Conservation (phyloP, 2,329 filamentous ascomycete species). For the Fusarium brachygibbosum region DNA sequence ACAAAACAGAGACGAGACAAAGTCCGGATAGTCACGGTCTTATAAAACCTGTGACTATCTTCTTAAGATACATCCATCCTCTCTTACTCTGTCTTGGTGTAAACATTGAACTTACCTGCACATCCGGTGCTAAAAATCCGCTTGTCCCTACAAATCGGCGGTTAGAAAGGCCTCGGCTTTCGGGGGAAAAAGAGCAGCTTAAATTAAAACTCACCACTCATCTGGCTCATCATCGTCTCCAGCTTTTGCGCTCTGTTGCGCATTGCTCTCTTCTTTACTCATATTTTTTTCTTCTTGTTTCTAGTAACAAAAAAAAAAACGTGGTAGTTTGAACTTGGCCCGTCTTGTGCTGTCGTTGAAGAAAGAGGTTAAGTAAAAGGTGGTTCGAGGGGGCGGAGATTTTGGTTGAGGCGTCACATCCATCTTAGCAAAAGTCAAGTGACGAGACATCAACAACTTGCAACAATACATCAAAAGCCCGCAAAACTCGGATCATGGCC, state of each 20-base stretch:
- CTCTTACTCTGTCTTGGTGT: neutral
- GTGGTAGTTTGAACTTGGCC: neutral
- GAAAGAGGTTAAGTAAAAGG: conserved; percentile 26
- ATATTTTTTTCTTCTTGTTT: conserved; percentile 18
- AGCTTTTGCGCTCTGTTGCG: conserved; percentile 54
- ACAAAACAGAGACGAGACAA: conserved; percentile 26
- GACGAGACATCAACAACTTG: conserved; percentile 24
- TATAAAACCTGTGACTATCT: neutral
- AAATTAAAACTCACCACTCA: conserved; percentile 78
- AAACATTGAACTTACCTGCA: conserved; percentile 71
- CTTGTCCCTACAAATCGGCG: conserved; percentile 81
- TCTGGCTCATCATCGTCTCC: conserved; percentile 82
- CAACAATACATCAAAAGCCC: neutral
- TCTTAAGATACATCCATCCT: neutral
- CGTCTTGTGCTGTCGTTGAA: conserved; percentile 14
- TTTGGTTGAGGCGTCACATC: conserved; percentile 40
- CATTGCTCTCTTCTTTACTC: conserved; percentile 68
- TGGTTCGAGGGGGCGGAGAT: conserved; percentile 45
- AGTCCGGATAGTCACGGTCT: neutral
- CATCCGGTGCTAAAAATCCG: conserved; percentile 97
- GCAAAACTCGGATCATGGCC: conserved; percentile 64
- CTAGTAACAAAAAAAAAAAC: conserved; percentile 44
- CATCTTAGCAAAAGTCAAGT: conserved; percentile 43
- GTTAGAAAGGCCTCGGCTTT: conserved; percentile 47
- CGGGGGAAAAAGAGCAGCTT: conserved; percentile 7